Evolutionary conservation across 495 filamentous ascomycete species (phyloP).

Genomic region (Viridothelium virens): DNA sequence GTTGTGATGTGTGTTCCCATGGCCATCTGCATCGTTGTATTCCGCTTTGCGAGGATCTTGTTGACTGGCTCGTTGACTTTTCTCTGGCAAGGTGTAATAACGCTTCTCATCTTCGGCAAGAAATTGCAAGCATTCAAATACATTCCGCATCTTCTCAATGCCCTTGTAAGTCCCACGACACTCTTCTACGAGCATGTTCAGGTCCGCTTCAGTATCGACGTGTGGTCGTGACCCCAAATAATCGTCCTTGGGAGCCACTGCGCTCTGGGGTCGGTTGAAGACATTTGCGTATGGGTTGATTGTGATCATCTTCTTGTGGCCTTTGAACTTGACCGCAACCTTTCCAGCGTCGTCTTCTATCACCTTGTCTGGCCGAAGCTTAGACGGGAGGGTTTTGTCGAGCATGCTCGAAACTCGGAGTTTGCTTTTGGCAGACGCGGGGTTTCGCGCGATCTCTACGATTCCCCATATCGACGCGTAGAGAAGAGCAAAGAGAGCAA

Average conservation of each 20-base stretch:
- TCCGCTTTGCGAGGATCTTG: conserved; percentile 40
- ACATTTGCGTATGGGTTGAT: conserved; percentile 43
- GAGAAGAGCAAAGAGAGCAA: not conserved
- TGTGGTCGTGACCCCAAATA: conserved; percentile 45
- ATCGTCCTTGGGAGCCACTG: conserved; percentile 43
- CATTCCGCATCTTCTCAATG: conserved; percentile 48
- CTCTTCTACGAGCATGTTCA: conserved; percentile 42
- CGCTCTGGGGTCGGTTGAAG: conserved; percentile 42
- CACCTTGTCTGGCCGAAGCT: conserved; percentile 9
- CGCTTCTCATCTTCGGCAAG: conserved; percentile 40
- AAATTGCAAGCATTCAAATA: conserved; percentile 47
- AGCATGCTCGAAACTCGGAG: conserved; percentile 2
- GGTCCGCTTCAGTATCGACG: conserved; percentile 46
- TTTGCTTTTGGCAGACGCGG: conserved; percentile 2
- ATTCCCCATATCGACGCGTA: conserved; percentile 11
- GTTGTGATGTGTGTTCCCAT: conserved; percentile 34
- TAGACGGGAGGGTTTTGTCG: conserved; percentile 2
- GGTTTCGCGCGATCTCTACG: conserved; percentile 4
- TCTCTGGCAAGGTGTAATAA: conserved; percentile 41
- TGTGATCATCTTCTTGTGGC: conserved; percentile 25
- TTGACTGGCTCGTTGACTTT: conserved; percentile 33
- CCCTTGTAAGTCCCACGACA: conserved; percentile 44
- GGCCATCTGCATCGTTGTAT: conserved; percentile 38
- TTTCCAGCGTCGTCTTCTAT: not conserved
- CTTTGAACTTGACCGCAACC: conserved; percentile 1